Evolutionary conservation across 306 rosid genomes (phyloP).

Genomic region (Castanopsis chinensis): DNA sequence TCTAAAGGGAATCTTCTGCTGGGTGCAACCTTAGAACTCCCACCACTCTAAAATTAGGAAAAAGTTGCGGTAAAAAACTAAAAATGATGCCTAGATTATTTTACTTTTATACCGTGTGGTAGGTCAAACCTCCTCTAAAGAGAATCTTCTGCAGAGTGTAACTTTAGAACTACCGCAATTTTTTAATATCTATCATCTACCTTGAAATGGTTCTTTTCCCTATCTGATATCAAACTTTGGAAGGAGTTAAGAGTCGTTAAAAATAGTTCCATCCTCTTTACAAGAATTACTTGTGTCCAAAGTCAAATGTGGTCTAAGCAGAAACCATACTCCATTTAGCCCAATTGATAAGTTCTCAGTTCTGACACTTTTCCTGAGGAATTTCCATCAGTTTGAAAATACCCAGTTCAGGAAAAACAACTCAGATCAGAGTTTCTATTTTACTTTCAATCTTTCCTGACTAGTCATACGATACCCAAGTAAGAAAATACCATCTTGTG

Average conservation of each 20-base stretch:
- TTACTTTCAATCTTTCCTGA: background rate
- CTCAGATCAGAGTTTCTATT: background rate
- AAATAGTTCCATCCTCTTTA: no score
- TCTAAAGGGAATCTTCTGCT: no score
- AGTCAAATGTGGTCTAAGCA: background rate
- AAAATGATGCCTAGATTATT: no score
- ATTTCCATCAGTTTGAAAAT: background rate
- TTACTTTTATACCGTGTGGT: background rate
- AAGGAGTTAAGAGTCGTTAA: background rate
- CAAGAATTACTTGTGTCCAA: background rate
- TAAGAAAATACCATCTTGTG: background rate
- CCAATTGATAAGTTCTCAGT: background rate
- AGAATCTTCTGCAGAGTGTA: background rate
- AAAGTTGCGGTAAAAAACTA: no score
- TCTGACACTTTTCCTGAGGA: background rate
- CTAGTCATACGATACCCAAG: background rate
- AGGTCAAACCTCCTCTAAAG: conserved; percentile 4
- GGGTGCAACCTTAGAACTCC: no score
- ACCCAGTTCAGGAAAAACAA: background rate
- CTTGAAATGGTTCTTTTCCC: background rate
- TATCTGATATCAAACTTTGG: background rate
- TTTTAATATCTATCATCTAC: background rate
- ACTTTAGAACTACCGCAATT: background rate
- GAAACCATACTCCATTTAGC: background rate
- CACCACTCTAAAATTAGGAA: no score